Percentiles rank a stretch among this genome's conserved stretches.
Conservation (phyloP, 192 early-diverging fungal genomes). For the Oehlia diaphana region DNA sequence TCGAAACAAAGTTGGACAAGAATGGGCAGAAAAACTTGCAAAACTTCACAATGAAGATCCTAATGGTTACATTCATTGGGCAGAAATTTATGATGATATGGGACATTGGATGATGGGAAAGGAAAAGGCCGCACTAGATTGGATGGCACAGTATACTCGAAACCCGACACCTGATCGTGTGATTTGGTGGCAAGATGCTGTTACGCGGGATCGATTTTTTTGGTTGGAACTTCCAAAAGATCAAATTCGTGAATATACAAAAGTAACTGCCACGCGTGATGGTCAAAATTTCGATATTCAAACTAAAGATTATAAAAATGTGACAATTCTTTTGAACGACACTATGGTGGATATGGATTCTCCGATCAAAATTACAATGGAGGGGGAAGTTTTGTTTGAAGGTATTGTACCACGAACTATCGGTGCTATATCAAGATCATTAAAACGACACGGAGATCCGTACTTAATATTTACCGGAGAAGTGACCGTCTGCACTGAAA, state of each 20-base stretch:
- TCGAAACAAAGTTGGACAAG: neutral
- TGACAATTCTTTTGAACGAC: conserved; percentile 5
- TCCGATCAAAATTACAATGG: neutral
- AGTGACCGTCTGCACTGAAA: conserved; percentile 4
- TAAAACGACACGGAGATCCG: neutral
- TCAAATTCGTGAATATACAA: neutral
- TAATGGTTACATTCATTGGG: neutral
- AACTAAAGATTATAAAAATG: neutral
- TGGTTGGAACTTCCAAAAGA: conserved; percentile 2
- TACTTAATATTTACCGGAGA: conserved; percentile 8
- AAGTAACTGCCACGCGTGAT: conserved; percentile 4
- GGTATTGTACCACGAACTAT: neutral
- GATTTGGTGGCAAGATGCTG: neutral
- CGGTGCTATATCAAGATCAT: neutral
- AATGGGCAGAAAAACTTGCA: conserved; percentile 4
- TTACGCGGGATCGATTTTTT: neutral
- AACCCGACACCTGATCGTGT: neutral
- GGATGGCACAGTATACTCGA: neutral
- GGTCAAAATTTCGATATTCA: conserved; percentile 2
- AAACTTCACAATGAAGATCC: neutral
- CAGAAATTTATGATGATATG: neutral
- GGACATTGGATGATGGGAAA: neutral
- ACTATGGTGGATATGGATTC: conserved; percentile 1
- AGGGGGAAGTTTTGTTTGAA: neutral
- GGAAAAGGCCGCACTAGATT: neutral